Base-by-base conservation (phyloP, 768 basidiomycete species). In the Tricholoma hemisulphureum region DNA sequence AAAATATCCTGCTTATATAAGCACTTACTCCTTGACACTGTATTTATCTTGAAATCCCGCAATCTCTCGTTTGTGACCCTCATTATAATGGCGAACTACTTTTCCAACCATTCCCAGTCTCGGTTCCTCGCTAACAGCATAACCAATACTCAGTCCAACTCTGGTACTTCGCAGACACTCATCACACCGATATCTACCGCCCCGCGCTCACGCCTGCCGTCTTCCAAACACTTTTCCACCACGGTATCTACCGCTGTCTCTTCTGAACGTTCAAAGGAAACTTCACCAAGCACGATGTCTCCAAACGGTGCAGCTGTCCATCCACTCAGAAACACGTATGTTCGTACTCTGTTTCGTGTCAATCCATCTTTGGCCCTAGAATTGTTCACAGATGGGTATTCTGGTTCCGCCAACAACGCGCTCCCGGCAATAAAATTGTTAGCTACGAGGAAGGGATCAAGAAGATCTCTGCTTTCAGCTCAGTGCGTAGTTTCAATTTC, bases 371-470 rank as follows among this genome's bases (percentile, higher is more conserved):
- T 59, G 52, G 59, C 63, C 52, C 59, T 65, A 45, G 60, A 45
- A 45, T 51, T 58, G 69, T 61, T 61, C 62, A 41, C 68, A 93
- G 91, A 57, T 95, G 93, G 93, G 82, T 92, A 6, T 93, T 93
- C 69, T 95, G 89, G 89, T 95, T 93, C 76, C 84, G 91, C 61
- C 89, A 93, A 68, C 93, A 96, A 69, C 89, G 92, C 60, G 79
- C 90, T 2, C 92, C 93, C 14, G 93, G 93, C 13, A 93, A 90
- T 60, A 96, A 95, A 75, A 87, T 91, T 61, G 81, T 86, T 10
- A 94, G 85, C 68, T 97, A 98, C 68, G 95, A 97, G 67, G 94
- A 96, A 67, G 93, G 94, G 26, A 96, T 98, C 67, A 93, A 93
- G 75, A 89, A 89, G 72, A 87, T 98, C 48, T 86, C 93, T 5